Evolutionary conservation across 768 basidiomycete genomes (phyloP), one percentile per base, ranked within the genome.

Genomic region (Termitomyces sp.): DNA sequence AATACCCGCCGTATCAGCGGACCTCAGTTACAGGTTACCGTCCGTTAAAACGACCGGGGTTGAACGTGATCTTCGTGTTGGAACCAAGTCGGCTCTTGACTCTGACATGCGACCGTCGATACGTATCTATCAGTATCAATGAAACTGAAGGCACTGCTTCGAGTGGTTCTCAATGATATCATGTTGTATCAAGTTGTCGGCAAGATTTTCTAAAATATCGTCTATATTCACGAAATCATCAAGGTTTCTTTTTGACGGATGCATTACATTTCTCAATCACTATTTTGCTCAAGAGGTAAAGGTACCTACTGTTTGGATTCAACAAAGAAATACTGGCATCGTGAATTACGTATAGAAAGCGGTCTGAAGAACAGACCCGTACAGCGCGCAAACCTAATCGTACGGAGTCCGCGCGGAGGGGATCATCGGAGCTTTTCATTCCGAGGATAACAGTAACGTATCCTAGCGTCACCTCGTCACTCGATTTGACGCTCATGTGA

Each of bases 361-460:
- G 37, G 39, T 33, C 53, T n/a, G 24, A 39, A 15, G 33, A 45
- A 44, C 50, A 22, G 44, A n/a, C 6, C 58, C 44, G 53, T 48
- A 20, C 31, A n/a, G 20, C 39, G 12, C 46, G 46, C 33, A 55
- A 50, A 59, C 39, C 39, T 34, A 49, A 55, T 59, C 54, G 47
- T 55, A 59, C 46, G 22, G 27, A 55, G 18, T 61, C 55, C 51
- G 45, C 24, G 33, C 49, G 36, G 36, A 46, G 36, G 50, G 56
- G 57, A 61, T 58, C 60, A 48, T 48, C 46, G 52, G 57, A 52
- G 50, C 27, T 31, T 24, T 54, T 48, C 36, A 45, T 34, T 41
- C 42, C 31, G 39, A 58, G 34, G 41, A 22, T 20, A 22, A 37
- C 22, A 30, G 20, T 22, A 11, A 39, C 27, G 24, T 30, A 27